phyloP scores from a whole-genome alignment of 192 early-diverging fungal species.

The Endogone sp. region DNA sequence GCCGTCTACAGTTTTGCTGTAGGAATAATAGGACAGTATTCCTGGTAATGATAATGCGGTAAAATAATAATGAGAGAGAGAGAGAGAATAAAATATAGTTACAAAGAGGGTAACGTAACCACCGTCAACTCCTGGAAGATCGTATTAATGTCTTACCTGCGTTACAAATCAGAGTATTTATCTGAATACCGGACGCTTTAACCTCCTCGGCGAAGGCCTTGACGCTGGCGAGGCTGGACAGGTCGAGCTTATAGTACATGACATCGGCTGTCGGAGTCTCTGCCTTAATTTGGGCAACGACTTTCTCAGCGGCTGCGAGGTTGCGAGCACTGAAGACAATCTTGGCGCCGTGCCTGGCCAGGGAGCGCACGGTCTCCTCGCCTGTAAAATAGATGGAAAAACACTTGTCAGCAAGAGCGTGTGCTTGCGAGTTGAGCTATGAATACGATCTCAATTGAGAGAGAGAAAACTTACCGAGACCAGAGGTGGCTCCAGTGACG shows the following conservation, averaged over 20 bases:
- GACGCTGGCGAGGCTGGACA: slow-evolving; percentile 8
- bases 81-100: slow-evolving; percentile 41
- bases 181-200: slow-evolving; percentile 2
- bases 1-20: slow-evolving; percentile 46
- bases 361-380: background rate
- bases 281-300: slow-evolving; percentile 2
- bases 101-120: slow-evolving; percentile 46
- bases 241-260: slow-evolving; percentile 1
- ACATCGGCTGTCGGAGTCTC: slow-evolving; percentile 6
- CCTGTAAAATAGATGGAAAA: background rate
- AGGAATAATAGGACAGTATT: slow-evolving; percentile 39
- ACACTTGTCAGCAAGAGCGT: no score
- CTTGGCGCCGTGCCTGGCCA: slow-evolving; percentile 3
- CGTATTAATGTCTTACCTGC: slow-evolving; percentile 37
- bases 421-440: no score
- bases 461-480: slow-evolving; percentile 32
- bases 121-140: slow-evolving; percentile 32
- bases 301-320: background rate
- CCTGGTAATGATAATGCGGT: background rate
- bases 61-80: slow-evolving; percentile 15
- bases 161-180: slow-evolving; percentile 8
- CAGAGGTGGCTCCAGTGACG: slow-evolving; percentile 39
- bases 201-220: slow-evolving; percentile 2
- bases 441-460: no score
- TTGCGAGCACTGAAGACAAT: slow-evolving; percentile 4